These are phyloP conservation scores for Ceratobasidium theobromae DNA, from an alignment of 1,284 basidiomycete species.

Conservation along the genomic window DNA sequence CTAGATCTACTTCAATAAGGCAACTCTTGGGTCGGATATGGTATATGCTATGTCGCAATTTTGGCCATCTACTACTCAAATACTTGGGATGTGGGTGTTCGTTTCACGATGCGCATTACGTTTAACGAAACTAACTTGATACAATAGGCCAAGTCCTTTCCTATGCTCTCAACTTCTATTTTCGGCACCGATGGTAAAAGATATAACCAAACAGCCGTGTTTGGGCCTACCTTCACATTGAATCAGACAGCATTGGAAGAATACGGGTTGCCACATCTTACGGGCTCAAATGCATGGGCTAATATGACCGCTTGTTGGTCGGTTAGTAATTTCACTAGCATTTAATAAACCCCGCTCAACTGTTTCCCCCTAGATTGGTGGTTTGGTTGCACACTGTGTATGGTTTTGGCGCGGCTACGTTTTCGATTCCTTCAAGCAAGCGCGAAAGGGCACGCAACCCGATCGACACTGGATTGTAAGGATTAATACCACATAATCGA, in stretches of 20 bases:
- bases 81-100: conserved; percentile 54
- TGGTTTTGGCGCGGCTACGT: conserved; percentile 61
- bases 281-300: conserved; percentile 60
- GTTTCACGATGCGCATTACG: conserved; percentile 34
- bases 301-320: conserved; percentile 56
- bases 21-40: conserved; percentile 59
- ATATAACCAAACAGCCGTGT: conserved; percentile 58
- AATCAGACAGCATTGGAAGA: conserved; percentile 58
- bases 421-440: conserved; percentile 53
- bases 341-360: neutral
- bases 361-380: conserved; percentile 54
- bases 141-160: conserved; percentile 54
- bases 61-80: conserved; percentile 62
- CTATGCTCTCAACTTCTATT: conserved; percentile 64
- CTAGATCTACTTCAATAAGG: conserved; percentile 42
- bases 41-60: conserved; percentile 56
- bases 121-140: conserved; percentile 32
- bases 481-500: neutral
- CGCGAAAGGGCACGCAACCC: conserved; percentile 50
- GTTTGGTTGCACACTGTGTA: conserved; percentile 60
- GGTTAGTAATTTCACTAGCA: conserved; percentile 43
- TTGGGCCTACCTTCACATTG: conserved; percentile 53
- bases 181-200: conserved; percentile 58
- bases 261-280: conserved; percentile 55
- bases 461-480: conserved; percentile 61